phyloP scores from a whole-genome alignment of 2,329 filamentous ascomycete genomes.

The Pseudocercospora vitis region DNA sequence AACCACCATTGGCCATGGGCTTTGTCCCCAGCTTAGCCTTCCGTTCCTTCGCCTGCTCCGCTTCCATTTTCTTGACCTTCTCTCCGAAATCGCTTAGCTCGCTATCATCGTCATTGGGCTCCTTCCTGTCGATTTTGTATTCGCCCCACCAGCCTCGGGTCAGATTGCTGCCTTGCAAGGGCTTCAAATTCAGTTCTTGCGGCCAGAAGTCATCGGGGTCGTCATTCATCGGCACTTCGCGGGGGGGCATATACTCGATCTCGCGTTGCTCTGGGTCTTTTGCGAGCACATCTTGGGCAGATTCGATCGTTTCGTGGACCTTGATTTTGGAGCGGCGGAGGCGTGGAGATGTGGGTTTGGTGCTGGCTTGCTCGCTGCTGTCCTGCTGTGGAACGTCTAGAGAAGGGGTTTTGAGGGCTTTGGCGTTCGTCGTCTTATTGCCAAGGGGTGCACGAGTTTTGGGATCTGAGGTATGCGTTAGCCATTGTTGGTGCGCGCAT shows the following conservation, averaged over 20 bases:
- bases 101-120: constrained; percentile 58
- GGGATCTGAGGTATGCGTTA: constrained; percentile 50
- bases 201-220: constrained; percentile 36
- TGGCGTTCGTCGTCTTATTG: constrained; percentile 95
- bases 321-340: constrained; percentile 56
- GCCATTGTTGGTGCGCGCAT: constrained; percentile 8
- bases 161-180: constrained; percentile 55
- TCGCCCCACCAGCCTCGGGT: constrained; percentile 53
- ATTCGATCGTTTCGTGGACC: constrained; percentile 55
- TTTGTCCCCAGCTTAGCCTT: constrained; percentile 19
- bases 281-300: constrained; percentile 23
- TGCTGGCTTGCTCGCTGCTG: constrained; percentile 35
- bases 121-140: constrained; percentile 56
- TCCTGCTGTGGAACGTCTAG: constrained; percentile 55
- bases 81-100: constrained; percentile 67
- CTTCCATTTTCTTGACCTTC: constrained; percentile 40
- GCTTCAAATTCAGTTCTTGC: constrained; percentile 30
- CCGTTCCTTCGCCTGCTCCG: constrained; percentile 27
- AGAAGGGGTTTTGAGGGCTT: constrained; percentile 64
- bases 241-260: constrained; percentile 86
- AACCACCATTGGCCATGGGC: too few species aligned
- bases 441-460: constrained; percentile 78
- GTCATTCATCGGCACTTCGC: constrained; percentile 50
- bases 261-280: constrained; percentile 61
- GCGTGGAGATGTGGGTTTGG: constrained; percentile 61